Conservation (phyloP, 352 stramenopile genomes). For the Phytopythium aichiense region DNA sequence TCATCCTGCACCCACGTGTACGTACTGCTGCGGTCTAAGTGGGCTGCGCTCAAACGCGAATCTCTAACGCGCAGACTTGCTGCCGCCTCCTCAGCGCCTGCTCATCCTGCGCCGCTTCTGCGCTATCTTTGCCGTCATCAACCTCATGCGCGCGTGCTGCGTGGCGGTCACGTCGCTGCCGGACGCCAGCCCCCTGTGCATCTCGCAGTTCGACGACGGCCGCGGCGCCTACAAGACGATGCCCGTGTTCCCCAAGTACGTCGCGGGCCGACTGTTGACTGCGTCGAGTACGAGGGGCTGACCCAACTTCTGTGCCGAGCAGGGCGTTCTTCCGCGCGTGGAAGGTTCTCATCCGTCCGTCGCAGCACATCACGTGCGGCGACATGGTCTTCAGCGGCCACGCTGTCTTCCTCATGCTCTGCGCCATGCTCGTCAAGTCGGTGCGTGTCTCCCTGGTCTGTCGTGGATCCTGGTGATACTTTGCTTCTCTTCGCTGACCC, state of each 20-base stretch:
- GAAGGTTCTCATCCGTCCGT: constrained; percentile 80
- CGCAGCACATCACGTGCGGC: constrained; percentile 85
- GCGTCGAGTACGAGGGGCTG: neutral
- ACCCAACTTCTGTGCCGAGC: neutral
- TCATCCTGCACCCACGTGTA: constrained; percentile 78
- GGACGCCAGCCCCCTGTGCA: constrained; percentile 83
- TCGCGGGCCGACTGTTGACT: neutral
- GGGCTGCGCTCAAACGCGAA: neutral
- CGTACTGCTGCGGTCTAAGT: constrained; percentile 4
- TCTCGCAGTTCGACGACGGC: constrained; percentile 72
- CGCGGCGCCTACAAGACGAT: constrained; percentile 75
- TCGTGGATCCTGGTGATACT: neutral
- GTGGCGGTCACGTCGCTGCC: constrained; percentile 84
- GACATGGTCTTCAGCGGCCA: constrained; percentile 90
- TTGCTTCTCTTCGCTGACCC: neutral
- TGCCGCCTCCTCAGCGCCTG: constrained; percentile 39
- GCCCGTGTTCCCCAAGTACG: constrained; percentile 86
- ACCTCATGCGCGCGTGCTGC: constrained; percentile 82
- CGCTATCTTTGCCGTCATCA: constrained; percentile 83
- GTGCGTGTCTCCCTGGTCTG: constrained; percentile 21
- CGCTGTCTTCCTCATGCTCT: constrained; percentile 83
- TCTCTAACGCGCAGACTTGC: neutral
- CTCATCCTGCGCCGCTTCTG: constrained; percentile 83
- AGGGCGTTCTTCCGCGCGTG: constrained; percentile 75
- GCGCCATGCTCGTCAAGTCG: constrained; percentile 74